Base-by-base conservation (phyloP, 1,284 basidiomycete genomes). In the Ustilago lituana region DNA sequence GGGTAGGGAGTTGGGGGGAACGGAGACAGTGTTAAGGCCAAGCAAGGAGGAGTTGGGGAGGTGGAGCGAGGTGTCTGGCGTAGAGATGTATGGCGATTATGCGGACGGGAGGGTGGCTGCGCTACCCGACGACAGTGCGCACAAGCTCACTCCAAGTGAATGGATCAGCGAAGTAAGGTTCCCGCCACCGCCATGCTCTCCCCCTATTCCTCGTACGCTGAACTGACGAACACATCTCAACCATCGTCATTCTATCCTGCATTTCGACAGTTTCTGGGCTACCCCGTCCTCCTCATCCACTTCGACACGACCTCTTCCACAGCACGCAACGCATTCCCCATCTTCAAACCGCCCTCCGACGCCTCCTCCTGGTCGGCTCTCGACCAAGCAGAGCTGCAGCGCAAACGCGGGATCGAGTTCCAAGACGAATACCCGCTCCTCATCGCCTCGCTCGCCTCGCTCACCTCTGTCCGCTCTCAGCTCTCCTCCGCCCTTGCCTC, bases 341-440 rank as follows among this genome's bases (percentile, higher is more conserved):
- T 78, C 53, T 78, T 64, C 53, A 73, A 70, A 46, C 65, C 72
- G 1, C 72, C 76, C 15, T 24, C 35, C 15, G 57, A 70, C 27
- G n/a, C 35, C 3, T 0, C 15, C 2, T 4, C 22, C 0, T 61
- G 56, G 66, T 43, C 43, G 0, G 15, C 7, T 2, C 0, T 1
- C 1, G 64, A 68, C 33, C 26, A 35, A 2, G 20, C 15, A 1
- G 68, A 68, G 43, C 31, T 77, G 12, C 12, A 64, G 11, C 49
- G 60, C 3, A 55, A 48, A 24, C 56, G 64, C 11, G 67, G 67
- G 0, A 60, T 78, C 27, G 74, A 76, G 33, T 78, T 76, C 27
- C 72, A 74, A 33, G 74, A 78, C 45, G 71, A 74, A 27, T 78
- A 78, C 39, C 76, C 76, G 3, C 63, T 78, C 0, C 58, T 76